A percentile compares a stretch with the other conserved stretches of the same genome.
These are phyloP conservation scores for Cytospora mali DNA, from an alignment of 2,329 filamentous ascomycete genomes.

Conservation along the genomic window DNA sequence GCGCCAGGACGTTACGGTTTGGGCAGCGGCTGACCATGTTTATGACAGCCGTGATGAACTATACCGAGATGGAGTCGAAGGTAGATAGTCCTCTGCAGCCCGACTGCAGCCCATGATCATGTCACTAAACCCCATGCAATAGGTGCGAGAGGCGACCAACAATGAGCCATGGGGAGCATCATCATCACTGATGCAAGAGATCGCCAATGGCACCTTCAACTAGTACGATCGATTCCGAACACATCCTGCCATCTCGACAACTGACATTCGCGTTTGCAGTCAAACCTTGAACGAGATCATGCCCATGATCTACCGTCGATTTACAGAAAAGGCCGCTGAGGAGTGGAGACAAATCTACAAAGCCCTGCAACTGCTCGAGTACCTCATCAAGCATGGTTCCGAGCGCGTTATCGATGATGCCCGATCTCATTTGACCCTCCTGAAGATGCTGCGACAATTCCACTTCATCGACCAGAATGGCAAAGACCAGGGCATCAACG, in stretches of 20 bases:
- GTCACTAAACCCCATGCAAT: conserved; percentile 28
- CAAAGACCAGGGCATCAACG: conserved; percentile 97
- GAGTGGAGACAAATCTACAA: conserved; percentile 99
- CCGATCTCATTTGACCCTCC: conserved; percentile 86
- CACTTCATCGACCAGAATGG: conserved; percentile 96
- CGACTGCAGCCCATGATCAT: conserved; percentile 18
- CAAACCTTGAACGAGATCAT: conserved; percentile 98
- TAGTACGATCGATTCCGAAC: conserved; percentile 67
- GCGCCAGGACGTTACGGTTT: neutral
- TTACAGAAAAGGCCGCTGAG: conserved; percentile 96
- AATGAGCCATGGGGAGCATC: conserved; percentile 96
- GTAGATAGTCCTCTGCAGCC: conserved; percentile 38
- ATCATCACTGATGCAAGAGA: conserved; percentile 91
- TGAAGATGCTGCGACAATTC: conserved; percentile 98
- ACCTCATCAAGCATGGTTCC: conserved; percentile 96
- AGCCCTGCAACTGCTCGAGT: conserved; percentile 89
- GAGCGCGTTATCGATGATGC: conserved; percentile 98
- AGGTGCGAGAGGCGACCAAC: conserved; percentile 98
- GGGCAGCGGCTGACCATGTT: conserved; percentile 12
- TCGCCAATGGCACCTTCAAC: conserved; percentile 95
- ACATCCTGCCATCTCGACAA: neutral
- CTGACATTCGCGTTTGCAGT: conserved; percentile 50
- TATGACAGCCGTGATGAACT: conserved; percentile 86
- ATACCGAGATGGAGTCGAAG: conserved; percentile 87
- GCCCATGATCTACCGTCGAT: conserved; percentile 99